Base-by-base conservation (phyloP, 192 early-diverging fungal genomes). In the Linnemannia schmuckeri region DNA sequence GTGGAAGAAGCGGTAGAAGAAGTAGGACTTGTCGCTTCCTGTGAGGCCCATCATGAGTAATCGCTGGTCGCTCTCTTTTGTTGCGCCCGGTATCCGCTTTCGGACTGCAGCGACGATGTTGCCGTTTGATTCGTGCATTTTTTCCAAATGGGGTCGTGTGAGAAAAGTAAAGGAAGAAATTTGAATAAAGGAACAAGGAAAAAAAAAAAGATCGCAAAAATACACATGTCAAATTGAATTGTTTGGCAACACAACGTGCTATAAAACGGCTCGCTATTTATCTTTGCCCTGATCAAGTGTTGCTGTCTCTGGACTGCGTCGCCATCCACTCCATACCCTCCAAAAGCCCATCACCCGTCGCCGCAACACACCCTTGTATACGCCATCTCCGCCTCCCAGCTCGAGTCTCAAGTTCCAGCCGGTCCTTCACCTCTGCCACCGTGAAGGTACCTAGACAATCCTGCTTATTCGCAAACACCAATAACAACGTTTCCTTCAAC, bases 251-350 rank as follows among this genome's bases (percentile, higher is more conserved):
- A 47, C 12, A 47, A 47, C 46, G 10, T 49, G 47, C 4, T 18
- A 49, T 13, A 49, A 17, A 47, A 47, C 46, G 46, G 12, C 12
- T 49, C 18, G 2, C 18, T 42, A 42, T 49, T 49, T 18, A 49
- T 18, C 47, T 49, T 13, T 49, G 47, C 13, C 47, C 4, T 49
- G 13, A 20, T 17, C 10, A 49, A 17, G 47, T 49, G 47, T 17
- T 49, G 1, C 44, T 44, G 10, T 44, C 7, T 44, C 44, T 44
- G 10, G 44, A 30, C 24, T 63, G 61, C 6, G 30, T 63, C 24
- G 61, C 61, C 70, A 71, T 10, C 70, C 70, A 71, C 22, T 33
- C 38, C 70, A 71, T 38, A 9, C 70, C 70, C 24, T 71, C 38
- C 38, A 38, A 0, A 4, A 71, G 18, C 24, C 70, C 70, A 0